Evolutionary conservation across 169 alveolate genomes (phyloP), one percentile per base, ranked within the genome.

Genomic region (Besnoitia besnoiti): DNA sequence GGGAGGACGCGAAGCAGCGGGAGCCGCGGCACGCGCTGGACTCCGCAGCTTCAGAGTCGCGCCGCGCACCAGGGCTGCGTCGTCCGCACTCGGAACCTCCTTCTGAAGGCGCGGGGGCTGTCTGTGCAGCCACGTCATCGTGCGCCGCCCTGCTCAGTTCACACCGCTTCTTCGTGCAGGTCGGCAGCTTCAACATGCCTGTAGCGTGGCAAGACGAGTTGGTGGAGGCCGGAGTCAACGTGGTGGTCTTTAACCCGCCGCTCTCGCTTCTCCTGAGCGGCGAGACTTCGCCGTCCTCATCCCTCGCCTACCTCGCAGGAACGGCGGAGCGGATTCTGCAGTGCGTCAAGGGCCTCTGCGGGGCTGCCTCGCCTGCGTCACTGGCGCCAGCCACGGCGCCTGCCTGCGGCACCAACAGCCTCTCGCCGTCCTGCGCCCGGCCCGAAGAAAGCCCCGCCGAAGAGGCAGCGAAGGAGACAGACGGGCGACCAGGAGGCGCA

Each of bases 231-330:
- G 87, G 87, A 3, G 87, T 77, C 33, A 19, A 44, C 33, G 27
- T 77, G 59, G 61, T 77, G 87, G 40, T 77, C 40, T 77, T 77
- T 55, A 77, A 77, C 40, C 87, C 87, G 12, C 87, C 59, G 21
- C 30, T 77, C 10, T 35, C 55, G 3, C 40, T 77, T 10, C 49
- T 27, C 5, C 51, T 75, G n/a, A 1, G 44, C n/a, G 82, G 82
- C 46, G 39, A n/a, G 27, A 0, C 82, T 19, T 73, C 82, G 5
- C 46, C 82, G 39, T 1, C 10, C 39, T 73, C 82, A 12, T 73
- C 82, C 3, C 46, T 73, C 82, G 8, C 47, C 24, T 37, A 73
- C 24, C 47, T 37, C 82, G 46, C 46, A 21, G 82, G 44, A 19
- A 73, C 82, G 12, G 82, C 82, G 39, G n/a, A 73, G 44, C 82